A percentile compares a stretch with the other conserved stretches of the same genome.
Evolutionary conservation across 1,284 basidiomycete species (phyloP).

Genomic region (Heterobasidion occidentale): DNA sequence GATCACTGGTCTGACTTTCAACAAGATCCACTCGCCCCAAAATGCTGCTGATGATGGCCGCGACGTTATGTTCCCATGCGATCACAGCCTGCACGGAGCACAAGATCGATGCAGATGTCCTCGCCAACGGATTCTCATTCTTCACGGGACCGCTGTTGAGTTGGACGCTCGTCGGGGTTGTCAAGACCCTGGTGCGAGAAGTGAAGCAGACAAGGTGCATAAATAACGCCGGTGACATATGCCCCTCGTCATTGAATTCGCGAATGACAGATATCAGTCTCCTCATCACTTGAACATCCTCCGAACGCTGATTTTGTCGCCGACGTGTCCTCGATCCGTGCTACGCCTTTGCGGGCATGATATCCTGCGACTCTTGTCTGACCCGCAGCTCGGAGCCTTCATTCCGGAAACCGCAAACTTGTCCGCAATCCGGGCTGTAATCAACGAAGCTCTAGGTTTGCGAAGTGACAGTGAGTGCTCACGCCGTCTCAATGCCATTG

Average conservation of each 20-base stretch:
- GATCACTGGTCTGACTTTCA: no score
- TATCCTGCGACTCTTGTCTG: slow-evolving; percentile 42
- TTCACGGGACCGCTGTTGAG: slow-evolving; percentile 64
- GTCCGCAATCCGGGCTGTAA: slow-evolving; percentile 31
- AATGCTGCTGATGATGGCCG: slow-evolving; percentile 55
- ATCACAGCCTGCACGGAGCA: slow-evolving; percentile 37
- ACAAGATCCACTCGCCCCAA: slow-evolving; percentile 62
- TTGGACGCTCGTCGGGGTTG: slow-evolving; percentile 72
- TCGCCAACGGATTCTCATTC: slow-evolving; percentile 70
- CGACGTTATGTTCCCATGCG: slow-evolving; percentile 58
- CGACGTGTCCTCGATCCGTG: slow-evolving; percentile 58
- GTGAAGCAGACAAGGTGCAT: slow-evolving; percentile 50
- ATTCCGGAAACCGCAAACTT: slow-evolving; percentile 28
- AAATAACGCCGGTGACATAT: slow-evolving; percentile 2
- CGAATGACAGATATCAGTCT: slow-evolving; percentile 28
- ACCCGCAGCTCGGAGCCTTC: slow-evolving; percentile 15
- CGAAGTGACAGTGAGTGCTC: slow-evolving; percentile 28
- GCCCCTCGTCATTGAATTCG: background rate
- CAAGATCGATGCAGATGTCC: slow-evolving; percentile 56
- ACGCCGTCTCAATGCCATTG: background rate
- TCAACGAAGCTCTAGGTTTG: slow-evolving; percentile 34
- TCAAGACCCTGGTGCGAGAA: slow-evolving; percentile 55
- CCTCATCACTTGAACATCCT: slow-evolving; percentile 51
- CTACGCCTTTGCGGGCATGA: slow-evolving; percentile 52
- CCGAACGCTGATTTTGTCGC: slow-evolving; percentile 53